These are phyloP conservation scores for Euphorbia lathyris DNA, from an alignment of 345 rosid genomes.

Conservation along the genomic window DNA sequence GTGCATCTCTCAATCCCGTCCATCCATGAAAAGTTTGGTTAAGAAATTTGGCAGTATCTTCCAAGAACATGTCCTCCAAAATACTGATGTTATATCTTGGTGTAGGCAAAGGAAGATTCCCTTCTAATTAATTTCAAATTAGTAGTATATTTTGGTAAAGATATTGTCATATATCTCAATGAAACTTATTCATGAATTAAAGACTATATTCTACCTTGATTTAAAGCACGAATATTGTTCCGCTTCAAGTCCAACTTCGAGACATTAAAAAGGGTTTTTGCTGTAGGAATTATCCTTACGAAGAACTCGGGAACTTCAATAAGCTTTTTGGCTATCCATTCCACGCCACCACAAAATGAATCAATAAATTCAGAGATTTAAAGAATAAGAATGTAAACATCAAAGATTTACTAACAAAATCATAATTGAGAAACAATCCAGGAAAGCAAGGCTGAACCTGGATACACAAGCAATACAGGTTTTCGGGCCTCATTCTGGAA, in stretches of 20 bases:
- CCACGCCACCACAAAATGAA: neutral
- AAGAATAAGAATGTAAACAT: neutral
- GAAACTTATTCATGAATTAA: neutral
- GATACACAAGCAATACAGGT: conserved; percentile 70
- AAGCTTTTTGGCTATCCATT: conserved; percentile 42
- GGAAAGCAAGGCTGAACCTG: conserved; percentile 44
- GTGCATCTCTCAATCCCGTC: conserved; percentile 68
- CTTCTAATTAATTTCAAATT: conserved; percentile 33
- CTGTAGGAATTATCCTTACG: conserved; percentile 72
- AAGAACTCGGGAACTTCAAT: conserved; percentile 54
- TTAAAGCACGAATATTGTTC: conserved; percentile 61
- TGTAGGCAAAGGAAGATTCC: conserved; percentile 46
- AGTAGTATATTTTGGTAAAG: conserved; percentile 1
- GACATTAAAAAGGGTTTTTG: conserved; percentile 54
- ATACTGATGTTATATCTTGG: conserved; percentile 79
- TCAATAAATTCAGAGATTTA: neutral
- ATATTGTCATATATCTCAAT: conserved; percentile 12
- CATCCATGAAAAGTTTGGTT: conserved; percentile 50
- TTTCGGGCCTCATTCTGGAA: conserved; percentile 87
- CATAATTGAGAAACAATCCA: neutral
- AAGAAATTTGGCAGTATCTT: conserved; percentile 57
- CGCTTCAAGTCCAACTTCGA: conserved; percentile 66
- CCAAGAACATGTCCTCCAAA: conserved; percentile 78
- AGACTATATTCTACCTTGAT: conserved; percentile 44
- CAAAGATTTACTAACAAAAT: neutral